Evolutionary conservation across 1,284 basidiomycete species (phyloP), one percentile per base, ranked within the genome.

Genomic region (Leccinum ponderosum): DNA sequence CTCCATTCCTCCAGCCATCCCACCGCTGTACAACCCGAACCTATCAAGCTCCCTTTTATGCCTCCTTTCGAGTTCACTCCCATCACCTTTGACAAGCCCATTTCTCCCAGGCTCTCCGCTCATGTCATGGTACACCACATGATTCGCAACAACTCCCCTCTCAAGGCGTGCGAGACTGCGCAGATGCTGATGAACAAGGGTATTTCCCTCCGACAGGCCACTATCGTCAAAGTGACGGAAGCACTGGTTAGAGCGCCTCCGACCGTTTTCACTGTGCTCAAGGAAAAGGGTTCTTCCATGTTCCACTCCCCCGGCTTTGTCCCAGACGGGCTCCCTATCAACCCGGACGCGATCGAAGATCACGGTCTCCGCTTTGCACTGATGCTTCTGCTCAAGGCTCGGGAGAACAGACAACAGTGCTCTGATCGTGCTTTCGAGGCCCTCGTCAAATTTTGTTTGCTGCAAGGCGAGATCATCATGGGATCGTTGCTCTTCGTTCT

Each of bases 381-480:
- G 15, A 70, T 76, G 25, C 78, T 91, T 3, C 70, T 90, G 17
- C 68, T 77, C 47, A 73, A 77, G 3, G 87, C 88, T 0, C 80
- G 83, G n/a, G 74, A 79, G 37, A 80, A 83, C 50, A 79, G 83
- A 27, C 82, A 84, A 53, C 75, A 79, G 29, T 81, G 85, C 42
- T 83, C 85, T 5, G 76, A 81, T 25, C 75, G 78, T 27, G 86
- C 90, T 79, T 90, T 87, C 68, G 80, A 81, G 47, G 77, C 79
- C 3, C 72, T 90, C 48, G 79, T 93, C 64, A 78, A 81, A 3
- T 80, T 87, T 6, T 89, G 87, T 63, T 74, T 93, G 11, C 72
- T 91, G 51, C 89, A 93, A 55, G 89, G 90, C 29, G 90, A 93
- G 68, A 85, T 93, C 53, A 79, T 93, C 47, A 79, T 89, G 27